These are phyloP conservation scores for Salvia hispanica DNA, from an alignment of 257 asterid species.

Conservation along the genomic window DNA sequence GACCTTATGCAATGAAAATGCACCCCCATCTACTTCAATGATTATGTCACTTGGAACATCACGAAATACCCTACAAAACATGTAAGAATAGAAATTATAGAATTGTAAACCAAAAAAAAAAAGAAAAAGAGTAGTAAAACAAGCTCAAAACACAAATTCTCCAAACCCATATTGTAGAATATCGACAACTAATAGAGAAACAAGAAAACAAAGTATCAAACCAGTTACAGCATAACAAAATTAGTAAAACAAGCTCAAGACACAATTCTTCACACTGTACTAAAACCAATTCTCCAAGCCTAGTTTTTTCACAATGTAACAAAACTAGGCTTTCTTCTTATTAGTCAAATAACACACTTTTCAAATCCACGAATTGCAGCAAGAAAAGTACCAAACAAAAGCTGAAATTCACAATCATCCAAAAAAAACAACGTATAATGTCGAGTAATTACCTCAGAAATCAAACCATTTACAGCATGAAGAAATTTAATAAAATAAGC, in stretches of 20 bases:
- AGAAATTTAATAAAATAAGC: background rate
- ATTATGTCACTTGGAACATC: slow-evolving; percentile 94
- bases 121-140: no score
- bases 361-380: slow-evolving; percentile 6
- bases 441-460: background rate
- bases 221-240: no score
- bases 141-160: no score
- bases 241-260: no score
- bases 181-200: no score
- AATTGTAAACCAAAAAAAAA: no score
- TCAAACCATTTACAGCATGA: slow-evolving; percentile 3
- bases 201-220: no score
- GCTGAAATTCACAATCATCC: background rate
- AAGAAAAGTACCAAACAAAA: background rate
- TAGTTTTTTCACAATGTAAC: background rate
- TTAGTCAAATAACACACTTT: slow-evolving; percentile 10
- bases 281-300: no score
- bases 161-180: no score
- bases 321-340: slow-evolving; percentile 15
- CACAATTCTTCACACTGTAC: no score
- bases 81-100: slow-evolving; percentile 16
- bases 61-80: slow-evolving; percentile 69
- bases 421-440: background rate
- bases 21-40: slow-evolving; percentile 74
- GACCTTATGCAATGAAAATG: slow-evolving; percentile 72